Conservation (phyloP, 2,329 filamentous ascomycete species). For the Thielaviopsis populi region DNA sequence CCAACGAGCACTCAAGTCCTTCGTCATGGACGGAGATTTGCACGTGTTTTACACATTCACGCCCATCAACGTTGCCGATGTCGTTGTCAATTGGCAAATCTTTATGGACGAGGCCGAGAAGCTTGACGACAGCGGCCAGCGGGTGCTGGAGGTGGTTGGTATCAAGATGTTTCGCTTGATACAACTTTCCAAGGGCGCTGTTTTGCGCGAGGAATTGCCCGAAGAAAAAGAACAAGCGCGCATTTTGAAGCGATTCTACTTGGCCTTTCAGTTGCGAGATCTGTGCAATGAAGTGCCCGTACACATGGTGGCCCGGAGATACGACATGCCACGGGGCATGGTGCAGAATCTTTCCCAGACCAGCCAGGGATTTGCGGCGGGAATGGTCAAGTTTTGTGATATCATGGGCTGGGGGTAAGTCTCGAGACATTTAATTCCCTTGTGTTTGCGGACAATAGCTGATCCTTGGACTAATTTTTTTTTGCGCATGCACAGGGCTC, state of each 20-base stretch:
- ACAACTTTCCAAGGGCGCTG: slow-evolving; percentile 52
- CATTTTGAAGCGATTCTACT: slow-evolving; percentile 58
- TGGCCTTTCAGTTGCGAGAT: slow-evolving; percentile 63
- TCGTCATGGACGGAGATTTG: slow-evolving; percentile 71
- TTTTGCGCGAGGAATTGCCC: slow-evolving; percentile 45
- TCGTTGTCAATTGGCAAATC: slow-evolving; percentile 53
- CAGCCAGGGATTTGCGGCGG: slow-evolving; percentile 63
- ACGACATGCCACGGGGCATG: slow-evolving; percentile 51
- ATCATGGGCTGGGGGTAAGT: slow-evolving; percentile 56
- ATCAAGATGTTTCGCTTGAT: slow-evolving; percentile 53
- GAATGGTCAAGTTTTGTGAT: slow-evolving; percentile 67
- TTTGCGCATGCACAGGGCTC: slow-evolving; percentile 33
- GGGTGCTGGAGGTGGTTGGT: slow-evolving; percentile 53
- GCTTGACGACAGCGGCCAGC: slow-evolving; percentile 55
- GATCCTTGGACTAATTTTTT: not conserved
- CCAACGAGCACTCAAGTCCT: slow-evolving; percentile 49
- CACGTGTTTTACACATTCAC: slow-evolving; percentile 67
- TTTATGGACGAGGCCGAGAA: slow-evolving; percentile 56
- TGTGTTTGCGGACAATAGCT: not conserved
- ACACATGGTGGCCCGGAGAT: slow-evolving; percentile 53
- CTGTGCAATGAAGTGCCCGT: slow-evolving; percentile 63
- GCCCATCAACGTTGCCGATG: slow-evolving; percentile 41
- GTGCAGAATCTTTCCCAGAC: slow-evolving; percentile 60
- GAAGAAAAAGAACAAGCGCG: slow-evolving; percentile 45
- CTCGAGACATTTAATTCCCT: not conserved